Conservation (phyloP, 345 rosid genomes). For the Odontarrhena argentea region DNA sequence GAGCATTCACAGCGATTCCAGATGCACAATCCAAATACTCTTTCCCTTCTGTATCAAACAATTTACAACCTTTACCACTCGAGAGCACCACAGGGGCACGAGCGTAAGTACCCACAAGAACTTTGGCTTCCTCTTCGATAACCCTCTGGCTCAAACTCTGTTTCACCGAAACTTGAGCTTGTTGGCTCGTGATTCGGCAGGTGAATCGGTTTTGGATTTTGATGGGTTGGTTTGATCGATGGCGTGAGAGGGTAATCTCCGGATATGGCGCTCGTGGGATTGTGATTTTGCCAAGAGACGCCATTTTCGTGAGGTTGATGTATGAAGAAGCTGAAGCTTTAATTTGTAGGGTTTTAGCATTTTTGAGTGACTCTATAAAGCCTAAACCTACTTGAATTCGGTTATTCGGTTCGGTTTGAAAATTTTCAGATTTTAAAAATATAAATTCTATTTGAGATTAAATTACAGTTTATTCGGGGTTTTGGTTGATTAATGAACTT, state of each 20-base stretch:
- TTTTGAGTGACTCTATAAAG: neutral
- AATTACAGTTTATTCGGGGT: too few species aligned
- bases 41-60: constrained; percentile 72
- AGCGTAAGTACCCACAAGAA: constrained; percentile 78
- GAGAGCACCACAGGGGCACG: constrained; percentile 71
- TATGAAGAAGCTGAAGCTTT: neutral
- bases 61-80: constrained; percentile 76
- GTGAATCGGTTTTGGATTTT: constrained; percentile 27
- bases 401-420: too few species aligned
- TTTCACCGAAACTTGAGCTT: constrained; percentile 9
- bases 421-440: too few species aligned
- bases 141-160: constrained; percentile 49
- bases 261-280: constrained; percentile 20
- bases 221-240: constrained; percentile 16
- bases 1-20: constrained; percentile 84
- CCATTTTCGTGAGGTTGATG: constrained; percentile 21
- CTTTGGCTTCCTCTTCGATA: constrained; percentile 60
- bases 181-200: constrained; percentile 19
- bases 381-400: neutral
- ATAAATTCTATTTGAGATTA: too few species aligned
- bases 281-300: constrained; percentile 34
- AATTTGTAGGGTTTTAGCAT: constrained; percentile 33
- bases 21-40: constrained; percentile 78
- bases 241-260: constrained; percentile 14
- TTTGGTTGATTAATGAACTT: too few species aligned